A percentile compares a stretch with the other conserved stretches of the same genome.
These are phyloP conservation scores for Isoetes taiwanensis DNA, from an alignment of 75 land plant species.

Conservation along the genomic window DNA sequence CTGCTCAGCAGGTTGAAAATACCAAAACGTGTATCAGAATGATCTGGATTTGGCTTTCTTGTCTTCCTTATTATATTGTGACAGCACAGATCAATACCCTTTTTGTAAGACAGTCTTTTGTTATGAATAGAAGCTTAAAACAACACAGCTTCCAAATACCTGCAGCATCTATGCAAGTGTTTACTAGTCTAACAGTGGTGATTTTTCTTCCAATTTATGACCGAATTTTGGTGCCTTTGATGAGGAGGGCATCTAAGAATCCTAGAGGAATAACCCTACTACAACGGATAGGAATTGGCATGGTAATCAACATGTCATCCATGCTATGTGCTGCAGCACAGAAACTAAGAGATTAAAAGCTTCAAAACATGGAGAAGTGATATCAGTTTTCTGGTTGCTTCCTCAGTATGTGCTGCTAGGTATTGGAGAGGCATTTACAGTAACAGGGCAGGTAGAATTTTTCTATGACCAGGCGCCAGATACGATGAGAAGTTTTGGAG, in stretches of 20 bases:
- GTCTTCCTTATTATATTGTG: constrained; percentile 3
- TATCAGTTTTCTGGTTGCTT: constrained; percentile 16
- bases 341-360: constrained; percentile 6
- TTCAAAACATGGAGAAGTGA: constrained; percentile 3
- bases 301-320: neutral
- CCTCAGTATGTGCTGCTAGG: constrained; percentile 16
- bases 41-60: constrained; percentile 30
- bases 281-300: constrained; percentile 17
- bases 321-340: constrained; percentile 10
- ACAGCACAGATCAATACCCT: neutral
- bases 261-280: constrained; percentile 8
- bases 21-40: constrained; percentile 28
- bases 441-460: constrained; percentile 15
- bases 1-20: constrained; percentile 40
- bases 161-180: constrained; percentile 9
- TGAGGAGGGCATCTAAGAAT: constrained; percentile 4
- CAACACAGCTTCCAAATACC: constrained; percentile 12
- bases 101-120: constrained; percentile 9
- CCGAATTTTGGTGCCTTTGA: neutral
- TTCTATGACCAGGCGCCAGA: constrained; percentile 16
- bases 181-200: constrained; percentile 1
- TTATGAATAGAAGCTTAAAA: neutral
- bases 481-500: constrained; percentile 17
- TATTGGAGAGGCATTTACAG: constrained; percentile 12
- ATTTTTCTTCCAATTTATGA: constrained; percentile 13